Evolutionary conservation across 139 green algal genomes (phyloP).

Genomic region (Mesotaenium endlicherianum): DNA sequence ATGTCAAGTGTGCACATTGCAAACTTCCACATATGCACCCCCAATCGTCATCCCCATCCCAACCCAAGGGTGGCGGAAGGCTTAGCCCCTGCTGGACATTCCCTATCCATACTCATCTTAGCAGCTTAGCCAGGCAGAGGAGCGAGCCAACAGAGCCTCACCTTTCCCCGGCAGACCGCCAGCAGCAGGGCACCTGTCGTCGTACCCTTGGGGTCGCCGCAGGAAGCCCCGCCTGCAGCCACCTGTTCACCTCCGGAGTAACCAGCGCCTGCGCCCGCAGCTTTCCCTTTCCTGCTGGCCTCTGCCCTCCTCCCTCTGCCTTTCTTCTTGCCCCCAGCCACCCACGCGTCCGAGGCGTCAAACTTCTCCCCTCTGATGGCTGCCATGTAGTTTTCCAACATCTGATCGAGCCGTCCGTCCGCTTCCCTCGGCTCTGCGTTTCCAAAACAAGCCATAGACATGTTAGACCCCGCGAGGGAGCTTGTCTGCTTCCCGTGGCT

Average conservation of each 20-base stretch:
- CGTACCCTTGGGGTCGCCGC: too few relatives aligned
- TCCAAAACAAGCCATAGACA: too few relatives aligned
- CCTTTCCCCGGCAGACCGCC: slow-evolving; percentile 92
- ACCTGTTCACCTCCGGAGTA: not conserved
- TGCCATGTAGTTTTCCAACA: slow-evolving; percentile 73
- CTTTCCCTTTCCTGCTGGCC: not conserved
- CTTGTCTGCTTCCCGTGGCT: too few relatives aligned
- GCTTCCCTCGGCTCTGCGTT: slow-evolving; percentile 56
- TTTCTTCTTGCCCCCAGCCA: too few relatives aligned
- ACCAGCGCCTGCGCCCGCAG: not conserved
- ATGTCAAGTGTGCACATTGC: too few relatives aligned
- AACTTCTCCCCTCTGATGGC: slow-evolving; percentile 58
- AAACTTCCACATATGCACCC: not conserved
- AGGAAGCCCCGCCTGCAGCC: not conserved
- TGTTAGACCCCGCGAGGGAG: too few relatives aligned
- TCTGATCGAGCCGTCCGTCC: slow-evolving; percentile 68
- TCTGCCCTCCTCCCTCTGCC: too few relatives aligned
- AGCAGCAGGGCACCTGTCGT: slow-evolving; percentile 76
- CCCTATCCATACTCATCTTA: not conserved
- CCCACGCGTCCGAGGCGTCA: too few relatives aligned
- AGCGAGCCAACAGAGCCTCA: slow-evolving; percentile 47
- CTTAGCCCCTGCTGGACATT: too few relatives aligned
- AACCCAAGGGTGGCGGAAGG: too few relatives aligned
- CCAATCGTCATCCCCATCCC: too few relatives aligned
- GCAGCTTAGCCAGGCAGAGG: not conserved